Evolutionary conservation across 2,329 filamentous ascomycete species (phyloP).

Genomic region (Penicillium sp.): DNA sequence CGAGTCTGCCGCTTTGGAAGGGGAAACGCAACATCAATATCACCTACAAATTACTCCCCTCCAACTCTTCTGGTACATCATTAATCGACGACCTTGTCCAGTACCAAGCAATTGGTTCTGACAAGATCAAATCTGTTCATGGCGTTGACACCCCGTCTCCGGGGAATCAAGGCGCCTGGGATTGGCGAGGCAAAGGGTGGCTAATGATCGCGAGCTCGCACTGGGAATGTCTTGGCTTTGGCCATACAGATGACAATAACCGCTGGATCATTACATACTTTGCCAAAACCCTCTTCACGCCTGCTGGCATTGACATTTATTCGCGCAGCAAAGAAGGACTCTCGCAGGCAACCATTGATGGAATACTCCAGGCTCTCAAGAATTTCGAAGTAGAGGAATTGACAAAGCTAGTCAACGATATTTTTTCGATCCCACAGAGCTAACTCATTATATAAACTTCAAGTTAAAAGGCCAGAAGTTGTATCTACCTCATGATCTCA

Average conservation of each 20-base stretch:
- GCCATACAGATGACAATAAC: constrained; percentile 8
- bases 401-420: constrained; percentile 1
- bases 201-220: constrained; percentile 16
- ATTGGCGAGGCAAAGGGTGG: constrained; percentile 19
- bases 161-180: constrained; percentile 15
- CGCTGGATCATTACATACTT: constrained; percentile 16
- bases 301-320: constrained; percentile 18
- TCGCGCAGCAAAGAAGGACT: constrained; percentile 13
- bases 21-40: constrained; percentile 19
- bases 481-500: no score
- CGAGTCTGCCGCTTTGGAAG: constrained; percentile 17
- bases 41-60: constrained; percentile 13
- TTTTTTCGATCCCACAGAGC: constrained; percentile 13
- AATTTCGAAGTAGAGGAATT: constrained; percentile 8
- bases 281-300: constrained; percentile 17
- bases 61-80: background rate
- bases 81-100: constrained; percentile 11
- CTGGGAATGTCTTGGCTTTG: constrained; percentile 19
- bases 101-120: constrained; percentile 14
- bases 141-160: constrained; percentile 14
- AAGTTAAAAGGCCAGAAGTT: background rate
- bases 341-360: background rate
- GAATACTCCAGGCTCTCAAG: constrained; percentile 11
- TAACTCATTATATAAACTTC: background rate
- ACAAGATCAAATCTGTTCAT: constrained; percentile 15